phyloP scores from a whole-genome alignment of 31 red algal genomes.

The Endocladia muricata region DNA sequence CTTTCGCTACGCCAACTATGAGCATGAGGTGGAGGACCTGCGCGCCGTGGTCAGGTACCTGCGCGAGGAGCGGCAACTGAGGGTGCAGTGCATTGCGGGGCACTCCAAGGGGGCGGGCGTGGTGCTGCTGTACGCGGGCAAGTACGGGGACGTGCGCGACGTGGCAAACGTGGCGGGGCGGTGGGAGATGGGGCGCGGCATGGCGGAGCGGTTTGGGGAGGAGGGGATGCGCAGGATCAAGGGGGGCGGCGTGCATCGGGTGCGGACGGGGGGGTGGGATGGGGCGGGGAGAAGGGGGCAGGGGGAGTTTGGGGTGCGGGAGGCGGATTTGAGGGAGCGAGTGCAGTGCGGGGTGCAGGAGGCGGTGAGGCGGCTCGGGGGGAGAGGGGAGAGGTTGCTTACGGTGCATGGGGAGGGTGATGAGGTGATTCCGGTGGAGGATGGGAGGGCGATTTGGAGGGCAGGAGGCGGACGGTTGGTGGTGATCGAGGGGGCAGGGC shows the following conservation, averaged over 20 bases:
- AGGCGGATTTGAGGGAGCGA: neutral
- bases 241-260: neutral
- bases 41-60: neutral
- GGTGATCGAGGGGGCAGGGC: neutral
- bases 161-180: neutral
- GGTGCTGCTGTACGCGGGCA: slow-evolving; percentile 12
- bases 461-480: neutral
- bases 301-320: neutral
- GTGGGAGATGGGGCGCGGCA: neutral
- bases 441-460: neutral
- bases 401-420: slow-evolving; percentile 14
- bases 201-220: neutral
- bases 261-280: neutral
- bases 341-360: neutral
- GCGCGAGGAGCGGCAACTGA: neutral
- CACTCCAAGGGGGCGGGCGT: slow-evolving; percentile 11
- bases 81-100: neutral
- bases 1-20: slow-evolving; percentile 13
- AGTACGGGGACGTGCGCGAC: neutral
- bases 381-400: neutral
- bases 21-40: neutral
- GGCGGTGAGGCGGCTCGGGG: neutral
- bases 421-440: slow-evolving; percentile 11
- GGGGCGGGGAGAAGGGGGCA: neutral
- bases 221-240: neutral